Conservation (phyloP, 2,329 filamentous ascomycete species). For the Aspergillus viridinutans region DNA sequence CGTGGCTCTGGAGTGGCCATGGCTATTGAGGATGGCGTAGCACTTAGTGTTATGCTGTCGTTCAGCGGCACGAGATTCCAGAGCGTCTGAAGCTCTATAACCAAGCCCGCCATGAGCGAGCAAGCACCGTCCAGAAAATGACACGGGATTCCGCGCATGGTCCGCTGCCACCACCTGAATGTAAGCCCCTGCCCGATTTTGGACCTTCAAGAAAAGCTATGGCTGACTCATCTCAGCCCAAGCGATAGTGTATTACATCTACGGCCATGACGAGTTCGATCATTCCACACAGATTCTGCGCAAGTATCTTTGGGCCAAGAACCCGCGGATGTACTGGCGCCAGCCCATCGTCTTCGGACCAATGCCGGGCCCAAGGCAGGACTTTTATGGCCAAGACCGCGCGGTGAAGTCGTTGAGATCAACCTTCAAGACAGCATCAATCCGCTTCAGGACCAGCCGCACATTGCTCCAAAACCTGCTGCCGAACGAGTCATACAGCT, state of each 20-base stretch:
- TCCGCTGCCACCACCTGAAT: slow-evolving; percentile 6
- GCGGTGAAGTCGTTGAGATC: not conserved
- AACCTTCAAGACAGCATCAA: slow-evolving; percentile 19
- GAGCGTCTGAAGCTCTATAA: slow-evolving; percentile 58
- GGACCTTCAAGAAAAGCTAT: not conserved
- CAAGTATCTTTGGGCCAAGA: slow-evolving; percentile 44
- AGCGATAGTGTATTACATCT: slow-evolving; percentile 44
- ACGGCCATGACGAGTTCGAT: slow-evolving; percentile 57
- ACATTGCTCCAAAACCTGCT: slow-evolving; percentile 50
- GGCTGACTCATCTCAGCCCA: slow-evolving; percentile 6
- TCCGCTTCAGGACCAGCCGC: slow-evolving; percentile 49
- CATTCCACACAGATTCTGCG: slow-evolving; percentile 49
- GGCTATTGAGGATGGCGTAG: slow-evolving; percentile 64
- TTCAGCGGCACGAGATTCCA: slow-evolving; percentile 44
- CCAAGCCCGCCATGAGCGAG: slow-evolving; percentile 54
- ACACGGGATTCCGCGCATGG: slow-evolving; percentile 39
- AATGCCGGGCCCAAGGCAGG: slow-evolving; percentile 45
- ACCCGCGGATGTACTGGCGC: slow-evolving; percentile 39
- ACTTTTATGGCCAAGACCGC: slow-evolving; percentile 18
- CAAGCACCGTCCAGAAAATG: slow-evolving; percentile 55
- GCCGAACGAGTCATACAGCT: slow-evolving; percentile 40
- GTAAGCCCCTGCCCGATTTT: slow-evolving; percentile 6
- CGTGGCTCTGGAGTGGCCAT: slow-evolving; percentile 60
- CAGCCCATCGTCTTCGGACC: slow-evolving; percentile 47
- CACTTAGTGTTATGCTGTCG: slow-evolving; percentile 56